Evolutionary conservation across 495 filamentous ascomycete species (phyloP).

Genomic region (Hypomontagnella submonticulosa): DNA sequence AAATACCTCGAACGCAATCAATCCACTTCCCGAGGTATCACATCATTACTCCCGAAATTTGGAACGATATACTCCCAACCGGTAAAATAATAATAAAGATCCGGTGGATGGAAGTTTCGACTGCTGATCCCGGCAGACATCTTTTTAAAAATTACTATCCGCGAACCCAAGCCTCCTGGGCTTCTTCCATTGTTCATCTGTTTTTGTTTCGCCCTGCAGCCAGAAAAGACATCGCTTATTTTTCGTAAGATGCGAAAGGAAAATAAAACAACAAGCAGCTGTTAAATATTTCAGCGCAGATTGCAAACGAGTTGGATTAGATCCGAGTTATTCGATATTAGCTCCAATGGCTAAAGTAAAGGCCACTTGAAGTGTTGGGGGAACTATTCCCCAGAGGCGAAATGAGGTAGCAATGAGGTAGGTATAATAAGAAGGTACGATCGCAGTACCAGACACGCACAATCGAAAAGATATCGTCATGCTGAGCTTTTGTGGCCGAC

Average conservation of each 20-base stretch:
- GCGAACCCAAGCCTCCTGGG: constrained; percentile 60
- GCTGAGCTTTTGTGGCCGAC: constrained; percentile 60
- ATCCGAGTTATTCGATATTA: constrained; percentile 42
- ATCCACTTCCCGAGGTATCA: constrained; percentile 40
- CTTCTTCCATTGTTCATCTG: constrained; percentile 57
- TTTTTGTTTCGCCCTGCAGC: constrained; percentile 52
- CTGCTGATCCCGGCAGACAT: constrained; percentile 45
- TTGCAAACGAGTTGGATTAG: constrained; percentile 39
- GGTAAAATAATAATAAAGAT: constrained; percentile 19
- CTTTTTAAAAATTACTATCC: constrained; percentile 57
- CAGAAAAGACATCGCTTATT: constrained; percentile 47
- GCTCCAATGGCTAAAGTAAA: constrained; percentile 27
- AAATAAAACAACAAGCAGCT: constrained; percentile 40
- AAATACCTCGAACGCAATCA: constrained; percentile 14
- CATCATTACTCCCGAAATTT: constrained; percentile 39
- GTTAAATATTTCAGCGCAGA: constrained; percentile 50
- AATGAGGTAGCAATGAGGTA: constrained; percentile 32
- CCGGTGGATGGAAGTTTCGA: constrained; percentile 43
- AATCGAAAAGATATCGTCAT: constrained; percentile 63
- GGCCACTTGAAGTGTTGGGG: constrained; percentile 21
- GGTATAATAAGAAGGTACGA: constrained; percentile 46
- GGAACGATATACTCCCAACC: constrained; percentile 27
- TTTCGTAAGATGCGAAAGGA: constrained; percentile 49
- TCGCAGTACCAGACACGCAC: constrained; percentile 66
- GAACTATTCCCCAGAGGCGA: constrained; percentile 1